Evolutionary conservation across 2,329 filamentous ascomycete genomes (phyloP), one percentile per base, ranked within the genome.

Genomic region (Hypoxylon sp.): DNA sequence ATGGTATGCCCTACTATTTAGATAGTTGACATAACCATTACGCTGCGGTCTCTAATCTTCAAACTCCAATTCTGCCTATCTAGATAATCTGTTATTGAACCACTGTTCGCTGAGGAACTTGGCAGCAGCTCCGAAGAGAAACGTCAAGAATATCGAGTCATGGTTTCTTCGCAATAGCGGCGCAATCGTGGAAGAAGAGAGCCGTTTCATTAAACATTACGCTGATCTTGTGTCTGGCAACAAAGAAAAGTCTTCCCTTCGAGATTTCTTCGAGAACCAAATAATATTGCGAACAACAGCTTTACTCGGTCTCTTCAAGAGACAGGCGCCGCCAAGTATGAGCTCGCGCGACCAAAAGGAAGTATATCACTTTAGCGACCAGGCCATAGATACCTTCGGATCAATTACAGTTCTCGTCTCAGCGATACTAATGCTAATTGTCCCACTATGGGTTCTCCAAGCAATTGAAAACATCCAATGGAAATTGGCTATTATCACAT

Each of bases 161-260:
- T 55, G 51, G 51, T 19, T 55, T 9, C 10, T 7, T 5, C n/a
- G 5, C 13, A 55, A 55, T 28, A 21, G 5, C 13, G 51, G 51
- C 13, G 51, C 51, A 14, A 55, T 55, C 23, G 30, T 28, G 34
- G 51, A 55, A 21, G 51, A 55, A n/a, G 51, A 55, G n/a, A 55
- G 34, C 13, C 10, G n/a, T n/a, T 55, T 55, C 34, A 43, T 55
- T 10, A 55, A 55, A 7, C 51, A 55, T 19, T 34, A n/a, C 5
- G 34, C 43, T 30, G 51, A 55, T 55, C 36, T 55, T n/a, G 14
- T 55, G 23, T 55, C 34, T n/a, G 51, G 51, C 13, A 28, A 13
- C 11, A 21, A 9, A 23, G 34, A 41, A 9, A 55, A 55, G 10
- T 17, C 34, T 17, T 17, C 17, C 17, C 51, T 55, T 43, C 51